Evolutionary conservation across 2,329 filamentous ascomycete genomes (phyloP), one percentile per base, ranked within the genome.

Genomic region (Dothistroma pini): DNA sequence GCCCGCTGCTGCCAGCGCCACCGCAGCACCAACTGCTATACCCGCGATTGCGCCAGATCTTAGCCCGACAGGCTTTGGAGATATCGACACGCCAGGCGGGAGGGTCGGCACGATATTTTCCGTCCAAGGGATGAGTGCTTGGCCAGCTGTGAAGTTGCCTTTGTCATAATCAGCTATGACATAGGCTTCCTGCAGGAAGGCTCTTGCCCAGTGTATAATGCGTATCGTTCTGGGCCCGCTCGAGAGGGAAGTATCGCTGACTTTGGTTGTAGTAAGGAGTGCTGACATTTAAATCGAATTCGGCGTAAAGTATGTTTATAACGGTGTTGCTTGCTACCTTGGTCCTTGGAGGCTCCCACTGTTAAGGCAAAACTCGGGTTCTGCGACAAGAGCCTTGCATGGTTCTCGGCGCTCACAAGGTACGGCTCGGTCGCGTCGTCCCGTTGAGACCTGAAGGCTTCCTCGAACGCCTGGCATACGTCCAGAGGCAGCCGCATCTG

Each of bases 391-490:
- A 78, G 69, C 21, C 70, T 59, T n/a, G 66, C 25, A 62, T 78
- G 77, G 7, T 73, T 68, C 1, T 71, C 74, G 14, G 75, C 71
- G 64, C 78, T 76, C n/a, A 79, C 66, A 10, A 75, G 66, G 56
- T 79, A 80, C 2, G 76, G 68, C 12, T 76, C 71, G 8, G 72
- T 73, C 7, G 64, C 65, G 2, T 66, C 55, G 60, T 78, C 74
- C 66, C 75, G 79, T 4, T 68, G 2, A 79, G 68, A 1, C 74
- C 74, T 61, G 79, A 48, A 78, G 6, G 72, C 72, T 29, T 64
- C n/a, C 61, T 75, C 76, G 60, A 79, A 78, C 14, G 69, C 68
- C 16, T 74, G 69, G 60, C 78, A 79, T n/a, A 77, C 72, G 16
- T 66, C 63, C 0, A 62, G 25, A 0, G 77, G 77, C 2, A 79